Evolutionary conservation across 345 rosid genomes (phyloP).

Genomic region (Brassica incana): DNA sequence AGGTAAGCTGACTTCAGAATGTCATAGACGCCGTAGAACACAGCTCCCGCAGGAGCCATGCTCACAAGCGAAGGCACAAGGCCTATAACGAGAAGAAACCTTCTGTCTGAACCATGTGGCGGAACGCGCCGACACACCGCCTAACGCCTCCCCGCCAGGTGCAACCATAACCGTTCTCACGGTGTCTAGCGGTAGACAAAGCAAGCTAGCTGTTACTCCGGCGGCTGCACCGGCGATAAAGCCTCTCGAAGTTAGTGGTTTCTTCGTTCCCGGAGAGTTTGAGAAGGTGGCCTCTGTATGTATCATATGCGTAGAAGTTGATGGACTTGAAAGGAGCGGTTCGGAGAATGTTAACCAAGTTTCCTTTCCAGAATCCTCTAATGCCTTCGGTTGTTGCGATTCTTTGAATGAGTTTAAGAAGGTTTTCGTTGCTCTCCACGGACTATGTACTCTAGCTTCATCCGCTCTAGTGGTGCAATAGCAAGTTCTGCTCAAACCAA

Average conservation of each 20-base stretch:
- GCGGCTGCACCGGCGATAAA: constrained; percentile 81
- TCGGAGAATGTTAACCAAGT: constrained; percentile 64
- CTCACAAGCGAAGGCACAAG: constrained; percentile 68
- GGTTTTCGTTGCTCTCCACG: constrained; percentile 63
- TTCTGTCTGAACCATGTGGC: constrained; percentile 61
- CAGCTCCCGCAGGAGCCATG: constrained; percentile 81
- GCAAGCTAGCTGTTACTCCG: constrained; percentile 66
- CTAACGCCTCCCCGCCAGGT: constrained; percentile 77
- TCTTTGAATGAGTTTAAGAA: constrained; percentile 51
- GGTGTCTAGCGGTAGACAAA: constrained; percentile 75
- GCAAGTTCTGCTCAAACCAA: constrained; percentile 59
- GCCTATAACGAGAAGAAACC: constrained; percentile 75
- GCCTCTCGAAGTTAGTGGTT: constrained; percentile 67
- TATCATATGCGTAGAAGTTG: constrained; percentile 73
- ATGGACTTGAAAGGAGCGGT: constrained; percentile 81
- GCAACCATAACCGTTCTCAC: constrained; percentile 73
- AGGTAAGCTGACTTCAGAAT: constrained; percentile 64
- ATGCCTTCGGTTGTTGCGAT: constrained; percentile 64
- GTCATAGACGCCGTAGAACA: constrained; percentile 71
- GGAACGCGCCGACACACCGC: constrained; percentile 72
- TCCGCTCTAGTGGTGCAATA: constrained; percentile 75
- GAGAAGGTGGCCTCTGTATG: constrained; percentile 66
- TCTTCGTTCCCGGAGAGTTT: constrained; percentile 58
- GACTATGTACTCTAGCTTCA: constrained; percentile 76
- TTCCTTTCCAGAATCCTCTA: constrained; percentile 79